Conservation (phyloP, 306 rosid genomes). For the Begonia peltatifolia region DNA sequence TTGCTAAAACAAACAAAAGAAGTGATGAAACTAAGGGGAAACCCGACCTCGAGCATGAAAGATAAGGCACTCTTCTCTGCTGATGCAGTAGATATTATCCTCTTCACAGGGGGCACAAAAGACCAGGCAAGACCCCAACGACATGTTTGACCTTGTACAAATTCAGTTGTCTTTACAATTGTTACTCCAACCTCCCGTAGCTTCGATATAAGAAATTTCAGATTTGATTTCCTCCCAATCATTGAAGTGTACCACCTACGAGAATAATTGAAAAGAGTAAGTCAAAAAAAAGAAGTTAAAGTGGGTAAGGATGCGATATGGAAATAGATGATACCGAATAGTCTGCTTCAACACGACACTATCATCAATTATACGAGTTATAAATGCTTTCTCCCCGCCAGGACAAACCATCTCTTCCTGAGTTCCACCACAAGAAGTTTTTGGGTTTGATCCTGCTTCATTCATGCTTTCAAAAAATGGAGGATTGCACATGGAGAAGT, state of each 20-base stretch:
- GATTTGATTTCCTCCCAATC: conserved; percentile 50
- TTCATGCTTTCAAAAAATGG: conserved; percentile 79
- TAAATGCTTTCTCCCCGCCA: conserved; percentile 83
- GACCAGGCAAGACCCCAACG: conserved; percentile 98
- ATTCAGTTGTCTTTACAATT: conserved; percentile 73
- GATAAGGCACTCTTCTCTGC: conserved; percentile 15
- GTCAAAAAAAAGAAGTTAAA: conserved; percentile 1
- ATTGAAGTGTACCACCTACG: conserved; percentile 75
- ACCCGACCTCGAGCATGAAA: conserved; percentile 46
- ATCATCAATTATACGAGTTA: conserved; percentile 65
- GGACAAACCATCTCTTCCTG: conserved; percentile 66
- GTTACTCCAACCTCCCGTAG: conserved; percentile 75
- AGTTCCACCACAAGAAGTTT: conserved; percentile 84
- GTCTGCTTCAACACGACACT: conserved; percentile 40
- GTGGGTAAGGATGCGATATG: background rate
- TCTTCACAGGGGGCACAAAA: conserved; percentile 44
- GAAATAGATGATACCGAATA: conserved; percentile 33
- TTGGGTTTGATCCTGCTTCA: conserved; percentile 79
- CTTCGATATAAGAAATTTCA: conserved; percentile 44
- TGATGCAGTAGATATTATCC: conserved; percentile 23
- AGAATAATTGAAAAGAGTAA: conserved; percentile 11
- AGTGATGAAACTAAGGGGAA: background rate
- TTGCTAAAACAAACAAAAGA: too few species aligned
- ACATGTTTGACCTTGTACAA: conserved; percentile 73
- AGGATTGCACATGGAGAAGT: conserved; percentile 97